Evolutionary conservation across 306 rosid species (phyloP).

Genomic region (Ormosia emarginata): DNA sequence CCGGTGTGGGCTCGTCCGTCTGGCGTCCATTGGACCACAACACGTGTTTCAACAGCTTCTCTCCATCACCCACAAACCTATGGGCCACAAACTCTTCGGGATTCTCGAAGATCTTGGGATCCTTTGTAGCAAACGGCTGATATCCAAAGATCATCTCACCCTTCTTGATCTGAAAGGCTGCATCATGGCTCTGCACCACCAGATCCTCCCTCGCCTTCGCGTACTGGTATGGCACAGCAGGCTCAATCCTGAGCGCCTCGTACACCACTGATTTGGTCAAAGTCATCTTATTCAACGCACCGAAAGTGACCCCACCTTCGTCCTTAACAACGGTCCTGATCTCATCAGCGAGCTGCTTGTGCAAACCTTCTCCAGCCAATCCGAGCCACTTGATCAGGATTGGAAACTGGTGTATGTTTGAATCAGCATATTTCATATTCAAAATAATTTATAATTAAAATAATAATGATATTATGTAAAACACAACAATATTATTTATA

Average conservation of each 20-base stretch:
- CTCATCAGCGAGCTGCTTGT: constrained; percentile 44
- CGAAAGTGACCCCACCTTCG: constrained; percentile 34
- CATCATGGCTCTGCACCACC: constrained; percentile 54
- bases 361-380: constrained; percentile 42
- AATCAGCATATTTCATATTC: no score
- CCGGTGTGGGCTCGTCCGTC: constrained; percentile 44
- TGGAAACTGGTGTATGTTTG: constrained; percentile 32
- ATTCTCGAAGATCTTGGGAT: constrained; percentile 47
- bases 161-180: constrained; percentile 55
- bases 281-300: constrained; percentile 48
- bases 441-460: no score
- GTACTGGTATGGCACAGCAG: constrained; percentile 74
- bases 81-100: constrained; percentile 45
- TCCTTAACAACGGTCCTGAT: constrained; percentile 48
- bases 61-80: constrained; percentile 41
- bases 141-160: constrained; percentile 78
- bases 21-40: constrained; percentile 65
- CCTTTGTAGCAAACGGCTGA: constrained; percentile 68
- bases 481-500: no score
- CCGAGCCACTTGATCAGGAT: constrained; percentile 61
- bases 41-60: constrained; percentile 46
- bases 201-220: constrained; percentile 64
- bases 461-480: no score
- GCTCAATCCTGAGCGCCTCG: constrained; percentile 63
- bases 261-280: constrained; percentile 62